Conservation (phyloP, 306 rosid genomes). For the Lathyrus sativus region DNA sequence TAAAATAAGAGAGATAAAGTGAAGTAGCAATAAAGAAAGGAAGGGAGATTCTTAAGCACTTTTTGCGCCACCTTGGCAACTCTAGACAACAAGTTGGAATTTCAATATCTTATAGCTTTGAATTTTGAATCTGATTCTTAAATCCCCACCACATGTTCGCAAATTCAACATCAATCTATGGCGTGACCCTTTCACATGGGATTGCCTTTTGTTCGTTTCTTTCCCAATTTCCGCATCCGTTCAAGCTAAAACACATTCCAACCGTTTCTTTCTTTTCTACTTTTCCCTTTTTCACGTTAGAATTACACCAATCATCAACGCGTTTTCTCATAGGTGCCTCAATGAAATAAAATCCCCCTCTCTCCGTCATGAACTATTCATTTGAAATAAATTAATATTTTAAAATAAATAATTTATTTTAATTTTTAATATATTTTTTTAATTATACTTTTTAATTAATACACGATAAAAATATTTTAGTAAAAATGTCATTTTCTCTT, state of each 20-base stretch:
- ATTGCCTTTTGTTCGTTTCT: not conserved
- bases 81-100: slow-evolving; percentile 1
- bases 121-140: slow-evolving; percentile 4
- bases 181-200: slow-evolving; percentile 5
- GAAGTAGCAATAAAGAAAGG: not conserved
- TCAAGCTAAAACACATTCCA: slow-evolving; percentile 2
- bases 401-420: too few species aligned
- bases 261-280: not conserved
- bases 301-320: slow-evolving; percentile 3
- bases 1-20: too few species aligned
- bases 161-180: not conserved
- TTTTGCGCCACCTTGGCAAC: not conserved
- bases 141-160: not conserved
- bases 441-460: too few species aligned
- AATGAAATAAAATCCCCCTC: too few species aligned
- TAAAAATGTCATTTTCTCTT: too few species aligned
- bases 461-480: too few species aligned
- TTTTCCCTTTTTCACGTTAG: not conserved
- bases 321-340: not conserved
- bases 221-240: slow-evolving; percentile 6
- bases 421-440: too few species aligned
- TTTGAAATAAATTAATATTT: too few species aligned
- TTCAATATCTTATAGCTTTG: not conserved
- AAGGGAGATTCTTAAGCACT: not conserved
- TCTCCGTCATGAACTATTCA: too few species aligned